A percentile compares a stretch with the other conserved stretches of the same genome.
Evolutionary conservation across 169 alveolate genomes (phyloP).

Genomic region (Babesia bovis): DNA sequence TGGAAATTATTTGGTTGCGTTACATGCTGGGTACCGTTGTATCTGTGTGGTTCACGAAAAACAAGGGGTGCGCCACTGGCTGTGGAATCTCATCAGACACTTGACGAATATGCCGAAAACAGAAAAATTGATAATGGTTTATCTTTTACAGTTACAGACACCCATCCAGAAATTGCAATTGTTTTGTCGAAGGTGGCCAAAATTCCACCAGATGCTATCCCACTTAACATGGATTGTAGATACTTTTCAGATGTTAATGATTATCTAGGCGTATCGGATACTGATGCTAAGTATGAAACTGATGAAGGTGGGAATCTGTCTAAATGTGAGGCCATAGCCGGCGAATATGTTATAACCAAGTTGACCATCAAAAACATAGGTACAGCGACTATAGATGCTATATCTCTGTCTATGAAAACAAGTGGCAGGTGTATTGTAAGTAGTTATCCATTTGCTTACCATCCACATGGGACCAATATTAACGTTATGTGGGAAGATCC

Average conservation of each 20-base stretch:
- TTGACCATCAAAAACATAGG: slow-evolving; percentile 26
- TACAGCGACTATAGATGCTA: slow-evolving; percentile 1
- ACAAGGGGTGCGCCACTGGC: slow-evolving; percentile 20
- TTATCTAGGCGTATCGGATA: not conserved
- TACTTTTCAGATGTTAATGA: not conserved
- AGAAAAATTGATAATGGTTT: slow-evolving; percentile 13
- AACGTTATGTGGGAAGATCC: slow-evolving; percentile 23
- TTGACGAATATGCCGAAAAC: not conserved
- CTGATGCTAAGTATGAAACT: not conserved
- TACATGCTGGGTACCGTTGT: slow-evolving; percentile 56
- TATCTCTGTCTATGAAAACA: slow-evolving; percentile 10
- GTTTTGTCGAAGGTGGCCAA: slow-evolving; percentile 32
- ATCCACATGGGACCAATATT: not conserved
- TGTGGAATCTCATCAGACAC: not conserved
- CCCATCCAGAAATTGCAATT: slow-evolving; percentile 12
- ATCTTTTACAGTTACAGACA: slow-evolving; percentile 8
- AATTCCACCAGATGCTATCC: slow-evolving; percentile 8
- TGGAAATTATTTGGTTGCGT: slow-evolving; percentile 60
- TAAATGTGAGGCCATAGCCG: slow-evolving; percentile 24
- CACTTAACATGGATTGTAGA: not conserved
- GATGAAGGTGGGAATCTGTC: slow-evolving; percentile 16
- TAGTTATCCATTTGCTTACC: slow-evolving; percentile 26
- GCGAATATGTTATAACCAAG: slow-evolving; percentile 43
- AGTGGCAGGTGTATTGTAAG: slow-evolving; percentile 21
- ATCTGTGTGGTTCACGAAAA: slow-evolving; percentile 32